A percentile compares a stretch with the other conserved stretches of the same genome.
Conservation (phyloP, 352 stramenopile species). For the Globisporangium paddicum region DNA sequence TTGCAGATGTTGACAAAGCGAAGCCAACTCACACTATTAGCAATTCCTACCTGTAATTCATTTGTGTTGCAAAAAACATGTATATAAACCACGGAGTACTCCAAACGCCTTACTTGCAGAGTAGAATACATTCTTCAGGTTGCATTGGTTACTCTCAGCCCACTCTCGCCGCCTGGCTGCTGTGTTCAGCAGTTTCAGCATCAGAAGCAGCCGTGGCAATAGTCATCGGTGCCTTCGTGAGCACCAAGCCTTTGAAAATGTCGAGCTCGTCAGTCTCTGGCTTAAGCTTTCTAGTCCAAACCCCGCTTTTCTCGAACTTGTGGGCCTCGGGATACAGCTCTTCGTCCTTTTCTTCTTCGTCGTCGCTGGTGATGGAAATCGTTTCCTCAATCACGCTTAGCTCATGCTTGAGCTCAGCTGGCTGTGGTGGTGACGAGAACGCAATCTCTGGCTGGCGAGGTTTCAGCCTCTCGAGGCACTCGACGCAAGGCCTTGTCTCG, state of each 20-base stretch:
- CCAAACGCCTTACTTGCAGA: too few relatives aligned
- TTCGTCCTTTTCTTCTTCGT: slow-evolving; percentile 2
- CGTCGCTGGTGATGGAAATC: not conserved
- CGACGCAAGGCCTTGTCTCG: not conserved
- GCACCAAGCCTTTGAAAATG: slow-evolving; percentile 6
- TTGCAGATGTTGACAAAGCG: too few relatives aligned
- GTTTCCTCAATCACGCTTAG: slow-evolving; percentile 4
- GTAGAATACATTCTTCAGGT: too few relatives aligned
- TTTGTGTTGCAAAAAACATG: too few relatives aligned
- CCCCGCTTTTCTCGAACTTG: not conserved
- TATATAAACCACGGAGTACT: too few relatives aligned
- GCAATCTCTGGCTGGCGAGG: slow-evolving; percentile 8
- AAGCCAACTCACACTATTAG: too few relatives aligned
- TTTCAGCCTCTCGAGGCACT: slow-evolving; percentile 1
- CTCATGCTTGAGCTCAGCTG: not conserved
- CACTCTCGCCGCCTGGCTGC: too few relatives aligned
- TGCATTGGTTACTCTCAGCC: too few relatives aligned
- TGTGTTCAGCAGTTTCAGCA: too few relatives aligned
- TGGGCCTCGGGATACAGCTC: not conserved
- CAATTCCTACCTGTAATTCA: too few relatives aligned
- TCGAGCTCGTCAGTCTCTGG: not conserved
- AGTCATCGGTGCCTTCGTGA: not conserved
- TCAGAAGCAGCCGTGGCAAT: too few relatives aligned
- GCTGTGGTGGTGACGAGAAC: slow-evolving; percentile 4
- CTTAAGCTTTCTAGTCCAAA: not conserved